Conservation (phyloP, 306 rosid genomes). For the Corylus heterophylla region DNA sequence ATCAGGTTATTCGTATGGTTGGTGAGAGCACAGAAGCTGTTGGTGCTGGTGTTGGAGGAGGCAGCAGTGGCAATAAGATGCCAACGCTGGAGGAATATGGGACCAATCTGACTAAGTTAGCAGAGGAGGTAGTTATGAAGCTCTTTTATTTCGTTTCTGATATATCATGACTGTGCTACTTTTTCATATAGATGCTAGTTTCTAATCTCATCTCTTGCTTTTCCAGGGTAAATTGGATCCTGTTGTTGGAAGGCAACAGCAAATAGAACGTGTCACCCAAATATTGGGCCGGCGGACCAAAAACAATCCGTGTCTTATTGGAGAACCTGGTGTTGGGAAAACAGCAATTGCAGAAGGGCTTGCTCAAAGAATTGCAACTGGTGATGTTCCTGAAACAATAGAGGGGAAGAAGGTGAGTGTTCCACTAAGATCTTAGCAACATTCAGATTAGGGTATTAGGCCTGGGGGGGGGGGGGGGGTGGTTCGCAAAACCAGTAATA, state of each 20-base stretch:
- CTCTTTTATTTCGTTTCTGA: background rate
- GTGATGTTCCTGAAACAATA: constrained; percentile 96
- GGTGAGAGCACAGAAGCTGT: constrained; percentile 99
- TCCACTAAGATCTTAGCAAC: background rate
- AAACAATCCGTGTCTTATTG: constrained; percentile 93
- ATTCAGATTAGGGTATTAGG: background rate
- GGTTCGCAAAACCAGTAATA: background rate
- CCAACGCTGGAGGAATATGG: constrained; percentile 99
- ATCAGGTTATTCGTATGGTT: constrained; percentile 97
- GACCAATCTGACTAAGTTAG: constrained; percentile 92
- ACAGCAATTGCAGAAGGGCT: constrained; percentile 98
- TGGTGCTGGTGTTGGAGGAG: constrained; percentile 84
- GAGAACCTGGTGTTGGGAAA: constrained; percentile 99
- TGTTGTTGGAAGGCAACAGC: constrained; percentile 91
- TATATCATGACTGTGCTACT: constrained; percentile 11
- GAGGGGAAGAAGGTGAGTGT: constrained; percentile 87
- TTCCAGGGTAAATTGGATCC: constrained; percentile 92
- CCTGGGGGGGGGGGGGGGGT: too few relatives aligned
- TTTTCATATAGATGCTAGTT: background rate
- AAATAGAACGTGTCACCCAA: constrained; percentile 93
- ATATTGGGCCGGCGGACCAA: constrained; percentile 90
- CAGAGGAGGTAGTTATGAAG: constrained; percentile 68
- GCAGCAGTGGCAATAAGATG: constrained; percentile 84
- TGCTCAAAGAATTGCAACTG: constrained; percentile 87
- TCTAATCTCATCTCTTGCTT: constrained; percentile 1